Evolutionary conservation across 73 alveolate species (phyloP), one percentile per base, ranked within the genome.

Genomic region (Paramecium caudatum): DNA sequence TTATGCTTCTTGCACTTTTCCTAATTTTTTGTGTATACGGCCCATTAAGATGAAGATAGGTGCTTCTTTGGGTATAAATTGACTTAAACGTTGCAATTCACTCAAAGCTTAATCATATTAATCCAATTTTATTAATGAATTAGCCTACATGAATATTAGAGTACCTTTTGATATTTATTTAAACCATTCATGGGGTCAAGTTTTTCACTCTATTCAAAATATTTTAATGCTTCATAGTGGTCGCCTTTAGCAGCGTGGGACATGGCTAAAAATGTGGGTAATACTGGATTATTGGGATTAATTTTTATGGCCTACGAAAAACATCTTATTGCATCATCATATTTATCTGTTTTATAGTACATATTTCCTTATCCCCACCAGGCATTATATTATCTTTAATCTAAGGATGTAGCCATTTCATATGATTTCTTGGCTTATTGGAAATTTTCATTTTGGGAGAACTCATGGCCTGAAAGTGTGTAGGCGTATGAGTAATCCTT

Each of bases 341-440:
- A 97, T 91, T 97, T 97, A 91, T 97, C 99, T 87, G 96, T 94
- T 70, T 97, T 97, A 90, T 96, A 90, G 90, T 91, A 95, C 47
- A 97, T 97, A 81, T 97, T 96, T 65, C 99, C 99, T 5, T 95
- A 93, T 16, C 99, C 99, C 99, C 99, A 97, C 99, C 98, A 97
- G n/a, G 99, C 98, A 88, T 97, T 97, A n/a, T 96, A 97, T 61
- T 97, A 95, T 82, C 99, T 90, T 33, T 94, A 97, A 93, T 97
- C 99, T 62, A 92, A 94, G 23, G 97, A 81, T 61, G 94, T 82
- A 10, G 99, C 99, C 94, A 90, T 82, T 33, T 95, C 82, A 85
- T 95, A 97, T 27, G 98, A 95, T 61, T 95, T 96, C 90, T 94
- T 94, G 3, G 99, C 99, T 62, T 93, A 82, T 25, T 92, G 94